These are phyloP conservation scores for Parsonsia alboflavescens DNA, from an alignment of 257 asterid species.

Conservation along the genomic window DNA sequence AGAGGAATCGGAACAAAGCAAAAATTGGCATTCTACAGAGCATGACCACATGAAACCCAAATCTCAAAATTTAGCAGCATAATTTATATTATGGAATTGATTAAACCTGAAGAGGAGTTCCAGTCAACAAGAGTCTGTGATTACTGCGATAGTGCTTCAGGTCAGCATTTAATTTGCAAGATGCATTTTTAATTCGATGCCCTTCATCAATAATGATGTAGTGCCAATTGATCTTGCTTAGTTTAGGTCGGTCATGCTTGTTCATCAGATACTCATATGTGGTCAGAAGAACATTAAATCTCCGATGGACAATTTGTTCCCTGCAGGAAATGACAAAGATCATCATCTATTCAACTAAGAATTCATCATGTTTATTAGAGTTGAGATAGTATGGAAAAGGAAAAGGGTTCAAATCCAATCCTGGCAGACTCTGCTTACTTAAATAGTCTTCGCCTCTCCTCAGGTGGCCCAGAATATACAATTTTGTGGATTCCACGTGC, in stretches of 20 bases:
- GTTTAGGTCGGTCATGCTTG: slow-evolving; percentile 96
- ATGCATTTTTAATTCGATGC: slow-evolving; percentile 99
- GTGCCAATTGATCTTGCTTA: slow-evolving; percentile 94
- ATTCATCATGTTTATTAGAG: slow-evolving; percentile 3
- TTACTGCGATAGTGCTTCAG: slow-evolving; percentile 89
- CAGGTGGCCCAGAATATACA: slow-evolving; percentile 94
- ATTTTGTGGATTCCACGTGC: slow-evolving; percentile 85
- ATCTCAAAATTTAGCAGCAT: background rate
- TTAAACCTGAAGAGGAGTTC: slow-evolving; percentile 94
- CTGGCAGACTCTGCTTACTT: slow-evolving; percentile 39
- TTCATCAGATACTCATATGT: slow-evolving; percentile 98
- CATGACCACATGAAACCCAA: background rate
- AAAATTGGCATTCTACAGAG: background rate
- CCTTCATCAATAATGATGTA: slow-evolving; percentile 97
- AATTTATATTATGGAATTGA: slow-evolving; percentile 10
- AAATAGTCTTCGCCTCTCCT: slow-evolving; percentile 87
- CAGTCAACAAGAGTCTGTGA: slow-evolving; percentile 94
- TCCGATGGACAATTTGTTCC: slow-evolving; percentile 88
- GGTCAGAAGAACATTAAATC: slow-evolving; percentile 91
- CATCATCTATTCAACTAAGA: slow-evolving; percentile 14
- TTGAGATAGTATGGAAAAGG: background rate
- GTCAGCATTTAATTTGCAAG: slow-evolving; percentile 98
- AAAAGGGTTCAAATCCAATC: slow-evolving; percentile 1
- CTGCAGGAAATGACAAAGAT: slow-evolving; percentile 43
- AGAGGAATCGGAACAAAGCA: background rate